Evolutionary conservation across 495 filamentous ascomycete genomes (phyloP).

Genomic region (Wilcoxina mikolae): DNA sequence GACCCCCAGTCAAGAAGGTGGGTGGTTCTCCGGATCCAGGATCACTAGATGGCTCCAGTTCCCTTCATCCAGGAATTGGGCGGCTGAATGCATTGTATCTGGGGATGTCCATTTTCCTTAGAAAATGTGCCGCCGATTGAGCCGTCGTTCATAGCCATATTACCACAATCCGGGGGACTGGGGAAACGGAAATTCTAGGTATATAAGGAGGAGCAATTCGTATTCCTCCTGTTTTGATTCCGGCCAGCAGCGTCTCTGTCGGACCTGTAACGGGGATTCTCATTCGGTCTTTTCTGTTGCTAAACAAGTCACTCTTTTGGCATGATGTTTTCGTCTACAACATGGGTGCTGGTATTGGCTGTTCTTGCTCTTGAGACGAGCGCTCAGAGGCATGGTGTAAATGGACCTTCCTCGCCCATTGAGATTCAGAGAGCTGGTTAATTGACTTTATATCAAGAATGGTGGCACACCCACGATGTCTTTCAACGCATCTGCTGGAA

Average conservation of each 20-base stretch:
- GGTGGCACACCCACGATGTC: conserved; percentile 16
- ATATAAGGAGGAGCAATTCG: no score
- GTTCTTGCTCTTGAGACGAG: not conserved
- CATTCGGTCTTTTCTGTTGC: not conserved
- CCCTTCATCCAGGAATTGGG: no score
- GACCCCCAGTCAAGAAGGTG: no score
- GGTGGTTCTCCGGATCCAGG: no score
- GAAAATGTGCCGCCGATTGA: not conserved
- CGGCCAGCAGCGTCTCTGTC: no score
- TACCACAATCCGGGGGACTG: not conserved
- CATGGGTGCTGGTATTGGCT: not conserved
- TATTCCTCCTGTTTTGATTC: no score
- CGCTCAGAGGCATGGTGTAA: not conserved
- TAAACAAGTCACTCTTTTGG: no score
- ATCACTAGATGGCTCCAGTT: no score
- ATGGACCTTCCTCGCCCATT: not conserved
- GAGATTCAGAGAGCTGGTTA: not conserved
- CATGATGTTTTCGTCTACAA: not conserved
- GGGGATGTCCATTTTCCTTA: no score
- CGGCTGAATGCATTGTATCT: not conserved
- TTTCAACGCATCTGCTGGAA: conserved; percentile 33
- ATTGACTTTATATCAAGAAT: conserved; percentile 3
- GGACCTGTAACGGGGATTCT: no score
- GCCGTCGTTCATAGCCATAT: not conserved
- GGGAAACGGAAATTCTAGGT: not conserved